Evolutionary conservation across 352 stramenopile species (phyloP).

Genomic region (Phytopythium delawarense): DNA sequence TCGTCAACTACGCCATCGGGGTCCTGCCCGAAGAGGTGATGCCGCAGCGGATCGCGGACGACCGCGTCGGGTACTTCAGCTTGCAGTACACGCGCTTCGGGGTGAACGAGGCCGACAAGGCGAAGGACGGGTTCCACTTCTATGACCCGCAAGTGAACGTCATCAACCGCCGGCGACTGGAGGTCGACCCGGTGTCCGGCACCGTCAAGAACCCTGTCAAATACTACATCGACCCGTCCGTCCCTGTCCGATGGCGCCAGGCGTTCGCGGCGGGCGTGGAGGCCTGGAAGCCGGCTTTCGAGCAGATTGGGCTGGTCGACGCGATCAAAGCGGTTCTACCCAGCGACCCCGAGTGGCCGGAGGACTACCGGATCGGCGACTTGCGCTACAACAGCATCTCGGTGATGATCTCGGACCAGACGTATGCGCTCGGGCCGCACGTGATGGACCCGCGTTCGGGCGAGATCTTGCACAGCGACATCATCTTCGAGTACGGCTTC

Average conservation of each 20-base stretch:
- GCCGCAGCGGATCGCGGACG: slow-evolving; percentile 51
- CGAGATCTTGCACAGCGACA: slow-evolving; percentile 86
- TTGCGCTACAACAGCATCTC: slow-evolving; percentile 86
- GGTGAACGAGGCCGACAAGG: slow-evolving; percentile 24
- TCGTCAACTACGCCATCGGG: slow-evolving; percentile 70
- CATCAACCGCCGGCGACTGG: slow-evolving; percentile 69
- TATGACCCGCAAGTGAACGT: slow-evolving; percentile 57
- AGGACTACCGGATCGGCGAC: slow-evolving; percentile 80
- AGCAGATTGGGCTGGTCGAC: slow-evolving; percentile 61
- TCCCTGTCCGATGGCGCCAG: slow-evolving; percentile 59
- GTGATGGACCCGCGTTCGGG: slow-evolving; percentile 77
- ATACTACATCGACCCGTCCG: slow-evolving; percentile 84
- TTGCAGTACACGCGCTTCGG: slow-evolving; percentile 59
- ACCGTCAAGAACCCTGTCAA: slow-evolving; percentile 48
- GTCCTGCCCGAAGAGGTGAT: slow-evolving; percentile 60
- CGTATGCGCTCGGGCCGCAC: slow-evolving; percentile 60
- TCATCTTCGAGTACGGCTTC: slow-evolving; percentile 86
- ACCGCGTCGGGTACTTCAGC: slow-evolving; percentile 81
- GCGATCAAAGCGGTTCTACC: slow-evolving; percentile 70
- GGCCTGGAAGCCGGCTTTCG: slow-evolving; percentile 79
- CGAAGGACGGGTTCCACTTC: slow-evolving; percentile 34
- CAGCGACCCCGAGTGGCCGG: slow-evolving; percentile 63
- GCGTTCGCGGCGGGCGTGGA: slow-evolving; percentile 59
- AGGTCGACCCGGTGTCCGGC: slow-evolving; percentile 29
- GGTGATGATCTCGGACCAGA: slow-evolving; percentile 76